Evolutionary conservation across 495 filamentous ascomycete species (phyloP).

Genomic region (Trichoderma virens): DNA sequence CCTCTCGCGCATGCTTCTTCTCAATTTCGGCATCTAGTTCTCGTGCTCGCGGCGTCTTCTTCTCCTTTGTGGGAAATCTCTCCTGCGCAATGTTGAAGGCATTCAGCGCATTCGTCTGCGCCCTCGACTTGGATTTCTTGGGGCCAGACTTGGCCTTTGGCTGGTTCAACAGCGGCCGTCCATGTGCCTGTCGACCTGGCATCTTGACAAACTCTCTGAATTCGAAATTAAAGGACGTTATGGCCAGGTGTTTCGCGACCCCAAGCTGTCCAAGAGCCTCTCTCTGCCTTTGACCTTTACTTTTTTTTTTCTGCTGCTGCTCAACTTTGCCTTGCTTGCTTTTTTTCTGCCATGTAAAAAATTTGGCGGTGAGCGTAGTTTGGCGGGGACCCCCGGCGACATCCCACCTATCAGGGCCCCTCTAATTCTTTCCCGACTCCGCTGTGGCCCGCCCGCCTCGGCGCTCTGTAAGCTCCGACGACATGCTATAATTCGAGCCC

Average conservation of each 20-base stretch:
- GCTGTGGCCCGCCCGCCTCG: not conserved
- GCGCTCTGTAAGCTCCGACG: not conserved
- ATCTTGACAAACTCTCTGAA: slow-evolving; percentile 32
- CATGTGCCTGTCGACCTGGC: slow-evolving; percentile 63
- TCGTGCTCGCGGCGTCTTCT: slow-evolving; percentile 34
- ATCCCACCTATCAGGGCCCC: slow-evolving; percentile 8
- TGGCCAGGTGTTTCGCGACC: not conserved
- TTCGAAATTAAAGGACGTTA: not conserved
- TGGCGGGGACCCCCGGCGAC: not conserved
- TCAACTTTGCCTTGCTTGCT: not conserved
- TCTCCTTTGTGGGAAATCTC: slow-evolving; percentile 32
- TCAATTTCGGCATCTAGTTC: slow-evolving; percentile 33
- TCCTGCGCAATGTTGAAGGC: slow-evolving; percentile 78
- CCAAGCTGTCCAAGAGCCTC: not conserved
- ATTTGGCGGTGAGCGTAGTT: slow-evolving; percentile 6
- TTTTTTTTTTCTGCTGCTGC: not conserved
- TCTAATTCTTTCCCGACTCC: not conserved
- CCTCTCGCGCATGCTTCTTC: slow-evolving; percentile 33
- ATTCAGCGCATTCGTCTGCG: slow-evolving; percentile 56
- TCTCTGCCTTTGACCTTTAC: not conserved
- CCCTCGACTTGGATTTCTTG: slow-evolving; percentile 35
- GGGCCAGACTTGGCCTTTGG: slow-evolving; percentile 36
- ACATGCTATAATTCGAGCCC: not conserved
- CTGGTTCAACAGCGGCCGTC: slow-evolving; percentile 34
- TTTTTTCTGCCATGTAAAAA: slow-evolving; percentile 13